These are phyloP conservation scores for Thalassiosira oceanica DNA, from an alignment of 352 stramenopile genomes.

Conservation along the genomic window DNA sequence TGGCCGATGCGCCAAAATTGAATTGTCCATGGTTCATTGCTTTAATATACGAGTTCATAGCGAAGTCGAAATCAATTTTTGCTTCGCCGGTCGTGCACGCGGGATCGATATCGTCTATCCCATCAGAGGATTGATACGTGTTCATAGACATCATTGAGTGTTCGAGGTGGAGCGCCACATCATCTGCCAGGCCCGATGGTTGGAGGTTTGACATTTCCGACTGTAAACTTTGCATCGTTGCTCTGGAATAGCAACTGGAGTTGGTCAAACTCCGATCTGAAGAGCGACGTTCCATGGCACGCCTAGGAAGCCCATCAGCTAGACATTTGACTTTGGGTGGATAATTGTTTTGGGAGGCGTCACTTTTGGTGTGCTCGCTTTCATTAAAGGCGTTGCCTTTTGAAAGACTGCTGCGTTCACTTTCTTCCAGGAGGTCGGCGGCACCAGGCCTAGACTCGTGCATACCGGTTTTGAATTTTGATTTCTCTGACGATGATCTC, in stretches of 20 bases:
- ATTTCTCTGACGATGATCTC: no score
- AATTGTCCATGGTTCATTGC: slow-evolving; percentile 52
- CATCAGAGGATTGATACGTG: slow-evolving; percentile 22
- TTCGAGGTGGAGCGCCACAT: slow-evolving; percentile 31
- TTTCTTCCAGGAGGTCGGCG: neutral
- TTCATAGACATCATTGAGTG: slow-evolving; percentile 23
- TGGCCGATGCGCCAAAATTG: slow-evolving; percentile 8
- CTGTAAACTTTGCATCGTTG: slow-evolving; percentile 1
- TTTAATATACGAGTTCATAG: slow-evolving; percentile 30
- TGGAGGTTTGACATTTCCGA: no score
- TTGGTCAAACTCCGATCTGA: slow-evolving; percentile 14
- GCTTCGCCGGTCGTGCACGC: slow-evolving; percentile 1
- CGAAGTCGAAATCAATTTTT: slow-evolving; percentile 52
- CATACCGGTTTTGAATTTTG: no score
- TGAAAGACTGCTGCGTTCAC: neutral
- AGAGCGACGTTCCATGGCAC: neutral
- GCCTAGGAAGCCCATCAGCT: neutral
- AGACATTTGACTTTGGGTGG: neutral
- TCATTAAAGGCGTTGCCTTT: no score
- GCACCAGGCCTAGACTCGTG: neutral
- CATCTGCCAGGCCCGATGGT: slow-evolving; percentile 26
- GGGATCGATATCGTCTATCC: slow-evolving; percentile 37
- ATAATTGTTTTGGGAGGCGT: neutral
- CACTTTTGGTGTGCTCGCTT: no score
- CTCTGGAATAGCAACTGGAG: neutral